These are phyloP conservation scores for Nitzschia sp. DNA, from an alignment of 108 stramenopile species.

Conservation along the genomic window DNA sequence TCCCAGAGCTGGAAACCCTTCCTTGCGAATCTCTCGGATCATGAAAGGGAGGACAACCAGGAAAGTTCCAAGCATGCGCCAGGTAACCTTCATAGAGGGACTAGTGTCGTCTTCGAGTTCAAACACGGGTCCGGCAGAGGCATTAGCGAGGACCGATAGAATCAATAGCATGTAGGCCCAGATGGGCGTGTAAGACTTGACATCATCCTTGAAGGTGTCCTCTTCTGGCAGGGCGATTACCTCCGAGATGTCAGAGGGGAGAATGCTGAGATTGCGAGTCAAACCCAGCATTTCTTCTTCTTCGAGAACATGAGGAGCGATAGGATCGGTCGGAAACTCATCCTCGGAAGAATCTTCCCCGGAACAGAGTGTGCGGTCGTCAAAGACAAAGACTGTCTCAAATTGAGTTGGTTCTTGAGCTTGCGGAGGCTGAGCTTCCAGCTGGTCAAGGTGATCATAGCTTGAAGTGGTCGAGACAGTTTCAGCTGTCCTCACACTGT, in stretches of 20 bases:
- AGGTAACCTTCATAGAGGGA: constrained; percentile 53
- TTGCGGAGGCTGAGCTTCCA: no score
- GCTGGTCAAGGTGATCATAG: no score
- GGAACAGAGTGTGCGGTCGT: no score
- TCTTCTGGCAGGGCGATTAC: background rate
- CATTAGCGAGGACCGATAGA: constrained; percentile 48
- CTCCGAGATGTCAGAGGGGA: constrained; percentile 32
- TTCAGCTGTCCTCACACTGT: no score
- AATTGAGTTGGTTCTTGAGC: no score
- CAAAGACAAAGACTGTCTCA: no score
- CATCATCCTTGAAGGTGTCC: background rate
- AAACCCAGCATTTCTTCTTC: background rate
- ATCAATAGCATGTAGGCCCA: constrained; percentile 50
- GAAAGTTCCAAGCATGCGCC: constrained; percentile 52
- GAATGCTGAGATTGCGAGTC: constrained; percentile 32
- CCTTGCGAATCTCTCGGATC: constrained; percentile 16
- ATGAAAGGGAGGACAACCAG: constrained; percentile 32
- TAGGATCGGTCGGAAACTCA: no score
- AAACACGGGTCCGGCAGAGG: constrained; percentile 51
- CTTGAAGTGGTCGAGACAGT: no score
- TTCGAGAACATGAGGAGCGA: no score
- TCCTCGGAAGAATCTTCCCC: no score
- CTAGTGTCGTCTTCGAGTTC: constrained; percentile 52
- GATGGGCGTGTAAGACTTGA: constrained; percentile 31
- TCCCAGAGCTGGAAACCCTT: constrained; percentile 47